Evolutionary conservation across 441 rosid species (phyloP).

Genomic region (Melastoma candidum): DNA sequence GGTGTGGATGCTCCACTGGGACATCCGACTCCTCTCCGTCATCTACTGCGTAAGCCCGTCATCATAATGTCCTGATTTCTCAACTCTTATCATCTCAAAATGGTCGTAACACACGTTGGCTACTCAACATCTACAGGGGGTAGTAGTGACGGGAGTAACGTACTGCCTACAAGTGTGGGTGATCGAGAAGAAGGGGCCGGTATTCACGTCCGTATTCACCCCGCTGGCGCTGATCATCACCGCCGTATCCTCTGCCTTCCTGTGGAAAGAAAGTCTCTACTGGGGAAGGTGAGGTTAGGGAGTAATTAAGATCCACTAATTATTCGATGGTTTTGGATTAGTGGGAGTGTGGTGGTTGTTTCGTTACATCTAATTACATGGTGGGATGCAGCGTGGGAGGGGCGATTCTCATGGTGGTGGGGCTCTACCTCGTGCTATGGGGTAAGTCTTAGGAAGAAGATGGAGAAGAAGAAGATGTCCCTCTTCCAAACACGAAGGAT

Average conservation of each 20-base stretch:
- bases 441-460: conserved; percentile 55
- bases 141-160: conserved; percentile 37
- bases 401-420: conserved; percentile 51
- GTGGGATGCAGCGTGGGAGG: conserved; percentile 49
- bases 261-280: conserved; percentile 55
- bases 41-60: conserved; percentile 48
- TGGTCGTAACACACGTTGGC: background rate
- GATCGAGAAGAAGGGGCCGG: conserved; percentile 59
- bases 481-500: conserved; percentile 17
- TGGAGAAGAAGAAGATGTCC: conserved; percentile 2
- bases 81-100: background rate
- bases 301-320: background rate
- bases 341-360: too few species aligned
- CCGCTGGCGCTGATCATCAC: conserved; percentile 73
- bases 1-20: conserved; percentile 64
- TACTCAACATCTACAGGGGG: conserved; percentile 27
- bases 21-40: conserved; percentile 47
- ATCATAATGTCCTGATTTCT: background rate
- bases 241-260: conserved; percentile 42
- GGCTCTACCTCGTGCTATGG: conserved; percentile 72
- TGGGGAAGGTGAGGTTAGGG: conserved; percentile 49
- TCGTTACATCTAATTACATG: background rate
- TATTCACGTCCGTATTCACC: conserved; percentile 64
- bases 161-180: conserved; percentile 58
- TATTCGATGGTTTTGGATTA: background rate